Evolutionary conservation across 2,329 filamentous ascomycete species (phyloP).

Genomic region (Lasiodiplodia citricola): DNA sequence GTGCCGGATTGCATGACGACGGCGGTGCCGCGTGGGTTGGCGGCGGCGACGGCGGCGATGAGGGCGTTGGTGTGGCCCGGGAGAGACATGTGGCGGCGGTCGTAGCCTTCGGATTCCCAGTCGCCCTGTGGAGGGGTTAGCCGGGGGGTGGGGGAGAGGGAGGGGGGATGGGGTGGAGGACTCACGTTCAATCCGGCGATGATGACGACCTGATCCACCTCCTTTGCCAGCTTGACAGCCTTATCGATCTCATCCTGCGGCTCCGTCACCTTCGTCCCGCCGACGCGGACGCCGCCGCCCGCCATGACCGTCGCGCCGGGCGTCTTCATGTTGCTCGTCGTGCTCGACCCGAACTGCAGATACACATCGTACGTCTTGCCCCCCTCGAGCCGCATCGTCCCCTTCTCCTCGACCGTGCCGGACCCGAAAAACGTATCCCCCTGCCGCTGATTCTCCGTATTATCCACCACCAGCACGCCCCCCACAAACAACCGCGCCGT

Average conservation of each 20-base stretch:
- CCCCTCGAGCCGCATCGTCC: conserved; percentile 60
- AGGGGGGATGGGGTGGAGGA: background rate
- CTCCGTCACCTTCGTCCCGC: conserved; percentile 64
- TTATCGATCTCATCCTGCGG: conserved; percentile 33
- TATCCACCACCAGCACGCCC: conserved; percentile 43
- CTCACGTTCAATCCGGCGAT: conserved; percentile 71
- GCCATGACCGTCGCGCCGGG: conserved; percentile 27
- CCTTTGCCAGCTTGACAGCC: conserved; percentile 30
- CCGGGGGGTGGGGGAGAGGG: too few species aligned
- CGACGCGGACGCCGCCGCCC: conserved; percentile 65
- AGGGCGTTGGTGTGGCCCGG: conserved; percentile 65
- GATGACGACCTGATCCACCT: conserved; percentile 70
- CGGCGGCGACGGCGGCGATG: conserved; percentile 55
- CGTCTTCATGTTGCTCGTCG: conserved; percentile 24
- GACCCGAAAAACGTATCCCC: conserved; percentile 68
- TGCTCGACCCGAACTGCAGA: conserved; percentile 28
- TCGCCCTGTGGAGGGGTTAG: conserved; percentile 25
- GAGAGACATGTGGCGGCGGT: conserved; percentile 33
- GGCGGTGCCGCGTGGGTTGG: conserved; percentile 66
- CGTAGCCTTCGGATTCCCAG: conserved; percentile 36
- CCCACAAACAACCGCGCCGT: conserved; percentile 44
- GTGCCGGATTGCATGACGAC: conserved; percentile 71
- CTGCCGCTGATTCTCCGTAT: conserved; percentile 56
- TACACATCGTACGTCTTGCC: conserved; percentile 55
- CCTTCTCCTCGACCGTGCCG: conserved; percentile 66